Base-by-base conservation (phyloP, 805 yeast species). In the Tetrapisispora taiwanensis region DNA sequence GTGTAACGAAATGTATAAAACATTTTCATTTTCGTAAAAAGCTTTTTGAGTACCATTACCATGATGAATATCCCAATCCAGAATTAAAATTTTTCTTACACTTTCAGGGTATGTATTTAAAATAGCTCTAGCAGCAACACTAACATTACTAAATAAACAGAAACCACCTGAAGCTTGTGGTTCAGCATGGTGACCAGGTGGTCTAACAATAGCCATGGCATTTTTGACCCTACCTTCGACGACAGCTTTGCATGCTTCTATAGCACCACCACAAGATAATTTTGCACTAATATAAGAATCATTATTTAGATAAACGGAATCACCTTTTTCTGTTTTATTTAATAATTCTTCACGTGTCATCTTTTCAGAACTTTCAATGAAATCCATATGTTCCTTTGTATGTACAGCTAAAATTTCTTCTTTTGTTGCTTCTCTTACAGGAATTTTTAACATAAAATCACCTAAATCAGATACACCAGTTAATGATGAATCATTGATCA, bases 141-240 rank as follows among this genome's bases (percentile, higher is more conserved):
- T 96, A 20, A 92, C 99, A 58, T 92, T 92, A 48, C 95, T 84
- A 60, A 92, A 92, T 38, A 92, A 69, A 67, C 98, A 92, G 61
- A 92, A 92, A 13, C 99, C 99, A 39, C 96, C 97, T 0, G 98
- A 95, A 14, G 88, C 71, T 52, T 86, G 92, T 1, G 99, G 98
- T 59, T 94, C 99, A 1, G 98, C 97, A 60, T 92, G 99, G 67
- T 92, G 99, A 7, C 99, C 99, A 0, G 99, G 99, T 1, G 99
- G 99, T 52, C 99, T 77, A 14, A 92, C 95, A 7, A 92, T 85
- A 0, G 98, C 99, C 41, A 92, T 59, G 0, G 97, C 81, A 60
- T 92, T 92, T 58, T 87, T 87, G 27, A 90, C 97, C 45, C 74
- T 69, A 3, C 95, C 95, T 60, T 89, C 97, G 9, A 92, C 84